These are phyloP conservation scores for Moniliophthora roreri DNA, from an alignment of 1,284 basidiomycete genomes.

Conservation along the genomic window DNA sequence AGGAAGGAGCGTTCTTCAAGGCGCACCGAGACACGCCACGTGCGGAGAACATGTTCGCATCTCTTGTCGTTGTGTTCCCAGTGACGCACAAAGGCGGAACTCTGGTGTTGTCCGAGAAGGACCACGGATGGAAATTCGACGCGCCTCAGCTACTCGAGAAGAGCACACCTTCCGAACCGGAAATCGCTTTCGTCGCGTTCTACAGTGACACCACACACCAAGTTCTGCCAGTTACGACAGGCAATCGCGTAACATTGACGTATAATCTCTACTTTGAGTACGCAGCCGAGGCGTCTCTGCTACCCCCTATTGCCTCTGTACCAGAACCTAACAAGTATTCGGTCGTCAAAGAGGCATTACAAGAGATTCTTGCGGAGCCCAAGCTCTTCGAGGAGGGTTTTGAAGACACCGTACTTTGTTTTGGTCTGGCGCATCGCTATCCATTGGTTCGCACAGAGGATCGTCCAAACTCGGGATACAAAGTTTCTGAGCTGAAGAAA, in stretches of 20 bases:
- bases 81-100: conserved; percentile 39
- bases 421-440: no score
- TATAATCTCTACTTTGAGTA: conserved; percentile 35
- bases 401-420: no score
- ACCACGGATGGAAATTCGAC: conserved; percentile 33
- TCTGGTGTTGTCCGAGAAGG: conserved; percentile 32
- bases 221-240: conserved; percentile 35
- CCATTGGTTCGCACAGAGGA: no score
- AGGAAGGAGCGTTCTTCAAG: conserved; percentile 41
- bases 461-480: no score
- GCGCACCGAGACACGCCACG: conserved; percentile 41
- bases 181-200: conserved; percentile 35
- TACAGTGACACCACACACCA: conserved; percentile 47
- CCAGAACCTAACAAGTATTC: no score
- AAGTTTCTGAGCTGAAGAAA: no score
- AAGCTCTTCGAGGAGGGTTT: no score
- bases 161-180: neutral
- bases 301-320: no score
- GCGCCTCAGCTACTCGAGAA: conserved; percentile 22
- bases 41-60: conserved; percentile 41
- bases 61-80: conserved; percentile 42
- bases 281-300: no score
- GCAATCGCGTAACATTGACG: conserved; percentile 39
- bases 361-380: no score
- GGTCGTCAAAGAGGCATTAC: no score